Evolutionary conservation across 2,329 filamentous ascomycete genomes (phyloP).

Genomic region (Didymella keratinophila): DNA sequence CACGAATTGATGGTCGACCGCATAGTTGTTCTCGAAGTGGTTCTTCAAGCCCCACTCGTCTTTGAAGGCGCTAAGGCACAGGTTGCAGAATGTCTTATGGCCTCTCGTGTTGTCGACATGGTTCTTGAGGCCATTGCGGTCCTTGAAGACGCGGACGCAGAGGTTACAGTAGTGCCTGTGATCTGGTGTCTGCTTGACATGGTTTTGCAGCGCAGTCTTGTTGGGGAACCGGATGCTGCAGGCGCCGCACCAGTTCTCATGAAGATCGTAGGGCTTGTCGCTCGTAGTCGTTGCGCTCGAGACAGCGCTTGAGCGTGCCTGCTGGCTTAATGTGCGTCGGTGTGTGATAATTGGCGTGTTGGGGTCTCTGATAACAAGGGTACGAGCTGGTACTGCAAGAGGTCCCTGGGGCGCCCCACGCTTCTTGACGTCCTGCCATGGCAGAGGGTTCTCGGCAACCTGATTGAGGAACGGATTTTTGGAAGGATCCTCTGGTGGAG

Average conservation of each 20-base stretch:
- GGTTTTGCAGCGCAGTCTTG: slow-evolving; percentile 34
- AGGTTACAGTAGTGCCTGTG: slow-evolving; percentile 48
- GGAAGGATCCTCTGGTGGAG: slow-evolving; percentile 10
- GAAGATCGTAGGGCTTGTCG: slow-evolving; percentile 27
- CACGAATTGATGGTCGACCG: slow-evolving; percentile 37
- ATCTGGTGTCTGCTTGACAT: slow-evolving; percentile 36
- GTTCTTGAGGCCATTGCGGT: slow-evolving; percentile 46
- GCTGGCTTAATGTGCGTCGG: background rate
- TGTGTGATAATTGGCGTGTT: background rate
- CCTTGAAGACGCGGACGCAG: slow-evolving; percentile 46
- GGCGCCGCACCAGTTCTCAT: slow-evolving; percentile 46
- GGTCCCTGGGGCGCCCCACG: slow-evolving; percentile 18
- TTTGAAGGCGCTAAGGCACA: slow-evolving; percentile 47
- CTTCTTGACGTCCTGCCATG: slow-evolving; percentile 42
- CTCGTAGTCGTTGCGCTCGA: slow-evolving; percentile 21
- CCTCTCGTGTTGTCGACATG: slow-evolving; percentile 43
- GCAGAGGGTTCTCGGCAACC: slow-evolving; percentile 29
- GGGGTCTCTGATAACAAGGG: slow-evolving; percentile 23
- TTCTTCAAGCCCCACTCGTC: slow-evolving; percentile 44
- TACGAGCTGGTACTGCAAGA: slow-evolving; percentile 7
- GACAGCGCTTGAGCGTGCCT: slow-evolving; percentile 12
- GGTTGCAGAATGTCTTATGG: slow-evolving; percentile 43
- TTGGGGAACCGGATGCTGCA: slow-evolving; percentile 36
- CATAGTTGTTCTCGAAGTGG: slow-evolving; percentile 46
- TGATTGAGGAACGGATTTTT: slow-evolving; percentile 37